Evolutionary conservation across 768 basidiomycete genomes (phyloP).

Genomic region (Tricholoma bakamatsutake): DNA sequence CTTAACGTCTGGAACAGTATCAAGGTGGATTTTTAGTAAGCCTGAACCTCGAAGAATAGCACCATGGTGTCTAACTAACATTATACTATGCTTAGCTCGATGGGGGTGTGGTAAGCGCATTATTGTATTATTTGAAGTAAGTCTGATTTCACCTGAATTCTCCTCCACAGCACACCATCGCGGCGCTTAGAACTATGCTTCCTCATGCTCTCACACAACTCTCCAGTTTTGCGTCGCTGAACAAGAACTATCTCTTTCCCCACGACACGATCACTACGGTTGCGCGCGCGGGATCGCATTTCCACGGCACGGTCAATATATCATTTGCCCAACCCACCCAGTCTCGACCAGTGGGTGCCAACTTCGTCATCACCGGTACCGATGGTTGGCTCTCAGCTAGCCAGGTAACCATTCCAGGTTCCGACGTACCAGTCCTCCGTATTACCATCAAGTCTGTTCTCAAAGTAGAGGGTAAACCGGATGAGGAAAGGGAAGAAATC

Average conservation of each 20-base stretch:
- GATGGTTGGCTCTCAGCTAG: slow-evolving; percentile 54
- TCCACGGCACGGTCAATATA: slow-evolving; percentile 57
- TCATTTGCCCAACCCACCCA: slow-evolving; percentile 54
- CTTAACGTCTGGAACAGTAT: slow-evolving; percentile 35
- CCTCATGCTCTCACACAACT: slow-evolving; percentile 47
- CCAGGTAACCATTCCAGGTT: slow-evolving; percentile 21
- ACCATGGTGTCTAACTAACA: slow-evolving; percentile 3
- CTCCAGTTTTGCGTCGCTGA: slow-evolving; percentile 61
- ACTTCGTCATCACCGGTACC: slow-evolving; percentile 53
- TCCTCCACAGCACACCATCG: slow-evolving; percentile 52
- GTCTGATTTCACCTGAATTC: slow-evolving; percentile 4
- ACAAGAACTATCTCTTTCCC: slow-evolving; percentile 66
- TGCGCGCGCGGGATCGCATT: slow-evolving; percentile 41
- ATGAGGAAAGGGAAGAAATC: slow-evolving; percentile 43
- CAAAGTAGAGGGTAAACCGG: slow-evolving; percentile 30
- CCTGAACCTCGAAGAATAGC: slow-evolving; percentile 5
- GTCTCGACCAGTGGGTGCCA: slow-evolving; percentile 30
- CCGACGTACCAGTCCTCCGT: slow-evolving; percentile 21
- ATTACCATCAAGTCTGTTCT: slow-evolving; percentile 33
- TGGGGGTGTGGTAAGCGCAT: slow-evolving; percentile 59
- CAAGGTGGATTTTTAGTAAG: slow-evolving; percentile 81
- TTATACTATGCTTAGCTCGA: slow-evolving; percentile 46
- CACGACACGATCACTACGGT: slow-evolving; percentile 72
- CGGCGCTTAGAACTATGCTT: slow-evolving; percentile 57
- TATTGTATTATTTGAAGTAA: background rate